phyloP scores from a whole-genome alignment of 108 stramenopile species.

The Seminavis robusta region DNA sequence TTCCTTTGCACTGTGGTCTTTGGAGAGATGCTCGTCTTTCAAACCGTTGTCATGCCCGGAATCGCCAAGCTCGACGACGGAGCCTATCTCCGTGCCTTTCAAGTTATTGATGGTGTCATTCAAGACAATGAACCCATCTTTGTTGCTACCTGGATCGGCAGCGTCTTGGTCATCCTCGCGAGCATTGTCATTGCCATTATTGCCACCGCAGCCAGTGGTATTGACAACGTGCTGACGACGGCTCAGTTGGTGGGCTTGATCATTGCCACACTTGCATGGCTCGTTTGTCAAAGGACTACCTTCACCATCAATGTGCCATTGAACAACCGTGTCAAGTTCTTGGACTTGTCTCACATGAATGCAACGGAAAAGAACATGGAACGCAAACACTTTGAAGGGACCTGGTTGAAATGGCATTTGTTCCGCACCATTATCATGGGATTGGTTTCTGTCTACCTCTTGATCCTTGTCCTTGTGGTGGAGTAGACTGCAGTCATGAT shows the following conservation, averaged over 20 bases:
- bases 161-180: background rate
- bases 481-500: no score
- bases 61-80: constrained; percentile 7
- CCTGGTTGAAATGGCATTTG: background rate
- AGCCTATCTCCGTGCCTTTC: background rate
- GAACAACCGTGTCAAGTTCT: constrained; percentile 5
- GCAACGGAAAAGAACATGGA: background rate
- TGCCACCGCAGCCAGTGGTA: background rate
- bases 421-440: constrained; percentile 4
- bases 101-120: constrained; percentile 12
- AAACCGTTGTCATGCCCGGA: background rate
- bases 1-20: background rate
- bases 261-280: background rate
- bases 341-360: constrained; percentile 1
- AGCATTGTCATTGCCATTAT: background rate
- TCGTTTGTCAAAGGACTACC: constrained; percentile 1
- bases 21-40: background rate
- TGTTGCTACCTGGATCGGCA: constrained; percentile 6
- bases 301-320: constrained; percentile 13
- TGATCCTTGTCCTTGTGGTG: no score
- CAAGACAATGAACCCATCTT: constrained; percentile 7
- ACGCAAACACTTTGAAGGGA: constrained; percentile 5
- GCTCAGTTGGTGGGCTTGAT: background rate
- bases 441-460: background rate
- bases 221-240: background rate